Evolutionary conservation across 805 yeast genomes (phyloP), one percentile per base, ranked within the genome.

Genomic region (Metschnikowia anglica): DNA sequence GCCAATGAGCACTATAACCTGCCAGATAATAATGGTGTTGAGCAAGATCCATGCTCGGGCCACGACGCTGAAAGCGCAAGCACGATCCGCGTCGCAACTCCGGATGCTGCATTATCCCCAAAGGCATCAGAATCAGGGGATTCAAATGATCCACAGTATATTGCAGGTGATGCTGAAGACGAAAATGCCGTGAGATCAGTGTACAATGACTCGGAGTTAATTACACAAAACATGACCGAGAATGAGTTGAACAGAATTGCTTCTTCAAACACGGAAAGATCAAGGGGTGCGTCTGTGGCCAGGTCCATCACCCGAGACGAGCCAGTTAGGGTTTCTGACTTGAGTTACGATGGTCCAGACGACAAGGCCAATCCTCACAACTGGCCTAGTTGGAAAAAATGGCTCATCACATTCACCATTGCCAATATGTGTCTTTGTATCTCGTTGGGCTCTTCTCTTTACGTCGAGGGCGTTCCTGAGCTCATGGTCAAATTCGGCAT

Each of bases 391-490:
- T 66, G 75, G 75, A 80, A 74, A 58, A 81, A 76, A 62, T 83
- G 90, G 89, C 58, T 60, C 30, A 65, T 77, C 43, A 83, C 90
- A 2, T 74, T 80, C 79, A 72, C 79, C 4, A 77, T 81, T 11
- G 48, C 53, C 23, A 40, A 34, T 26, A 88, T 89, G 2, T 84
- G 90, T 69, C 69, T 85, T 26, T 84, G 80, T 25, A 83, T 83
- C 24, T 79, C 89, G 0, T 74, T 85, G 59, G 91, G 93, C 18
- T 82, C 90, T 0, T 85, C 91, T 0, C 67, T 85, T 41, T 85
- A 72, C 54, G 85, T 83, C 19, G 73, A 78, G 43, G 85, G 89
- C 46, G 74, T 83, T 2, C 75, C 79, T 2, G 81, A 78, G 47
- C 60, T 85, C 55, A 61, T 65, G 54, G 44, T 42, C 1, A 58